Base-by-base conservation (phyloP, 768 basidiomycete genomes). In the Pleurotus pulmonarius region DNA sequence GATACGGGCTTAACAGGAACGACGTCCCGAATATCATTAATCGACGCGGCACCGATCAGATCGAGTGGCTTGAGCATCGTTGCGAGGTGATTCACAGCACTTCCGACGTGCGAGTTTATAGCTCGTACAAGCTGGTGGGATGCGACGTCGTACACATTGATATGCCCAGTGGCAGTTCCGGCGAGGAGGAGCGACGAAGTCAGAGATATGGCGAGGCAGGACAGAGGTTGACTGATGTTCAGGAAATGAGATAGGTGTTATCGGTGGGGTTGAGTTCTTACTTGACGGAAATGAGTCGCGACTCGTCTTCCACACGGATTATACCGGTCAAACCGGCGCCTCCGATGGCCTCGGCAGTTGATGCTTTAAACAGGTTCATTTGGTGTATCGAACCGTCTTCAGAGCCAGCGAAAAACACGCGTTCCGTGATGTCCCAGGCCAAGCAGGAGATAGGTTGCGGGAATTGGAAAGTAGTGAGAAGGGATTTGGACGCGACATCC, bases 111-210 rank as follows among this genome's bases (percentile, higher is more conserved):
- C 0, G 86, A 77, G 15, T 83, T 80, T 61, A 98, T 85, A 24
- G 89, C 88, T 46, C 94, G 88, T 24, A 97, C 74, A 25, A 86
- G 83, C 66, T 98, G 95, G 65, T 94, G 92, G 0, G 96, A 96
- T 1, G 92, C 84, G 26, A 96, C 81, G 59, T 97, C 91, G 67
- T 94, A 93, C 39, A 94, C 69, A 56, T 92, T 81, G 49, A 98
- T 81, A 11, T 83, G 66, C 2, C 93, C 93, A 1, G 79, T 69
- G 2, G 80, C 68, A 0, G 93, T 95, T 18, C 96, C 94, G 29
- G 85, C 83, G n/a, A 98, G 70, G 9, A 99, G 82, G 43, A 88
- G 78, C 2, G 91, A 81, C 0, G 85, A 82, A 9, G 88, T 90
- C 22, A 90, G 63, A 0, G 96, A 97, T 46, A 96, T 83, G 4